Percentiles rank a stretch among this genome's conserved stretches.
phyloP scores from a whole-genome alignment of 768 basidiomycete species.

The Botryobasidium botryosum region DNA sequence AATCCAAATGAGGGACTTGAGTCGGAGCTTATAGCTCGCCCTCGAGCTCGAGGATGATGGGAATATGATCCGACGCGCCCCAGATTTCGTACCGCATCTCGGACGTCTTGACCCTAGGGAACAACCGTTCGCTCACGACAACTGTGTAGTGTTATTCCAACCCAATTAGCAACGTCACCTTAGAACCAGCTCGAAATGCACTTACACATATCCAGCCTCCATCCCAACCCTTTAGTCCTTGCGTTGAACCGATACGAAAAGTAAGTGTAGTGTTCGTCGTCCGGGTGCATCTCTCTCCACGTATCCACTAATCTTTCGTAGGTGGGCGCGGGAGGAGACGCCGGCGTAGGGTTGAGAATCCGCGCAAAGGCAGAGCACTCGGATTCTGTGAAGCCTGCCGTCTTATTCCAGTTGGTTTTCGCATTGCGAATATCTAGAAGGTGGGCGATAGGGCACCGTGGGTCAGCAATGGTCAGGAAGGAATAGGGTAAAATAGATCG shows the following conservation, averaged over 20 bases:
- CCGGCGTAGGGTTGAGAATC: slow-evolving; percentile 34
- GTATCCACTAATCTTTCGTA: slow-evolving; percentile 33
- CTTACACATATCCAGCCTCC: slow-evolving; percentile 75
- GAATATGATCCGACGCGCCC: slow-evolving; percentile 77
- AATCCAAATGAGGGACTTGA: too few relatives aligned
- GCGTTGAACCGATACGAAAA: slow-evolving; percentile 74
- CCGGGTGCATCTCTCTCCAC: slow-evolving; percentile 59
- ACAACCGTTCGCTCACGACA: slow-evolving; percentile 54
- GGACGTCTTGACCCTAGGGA: slow-evolving; percentile 52
- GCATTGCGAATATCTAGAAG: slow-evolving; percentile 46
- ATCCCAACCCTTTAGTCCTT: slow-evolving; percentile 63
- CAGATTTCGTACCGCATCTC: slow-evolving; percentile 76
- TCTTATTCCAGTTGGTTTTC: slow-evolving; percentile 73
- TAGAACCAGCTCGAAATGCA: slow-evolving; percentile 1
- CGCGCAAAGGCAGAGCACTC: slow-evolving; percentile 62
- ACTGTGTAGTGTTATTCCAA: slow-evolving; percentile 26
- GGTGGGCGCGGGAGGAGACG: slow-evolving; percentile 19
- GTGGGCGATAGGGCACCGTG: slow-evolving; percentile 6
- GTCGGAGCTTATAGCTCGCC: slow-evolving; percentile 27
- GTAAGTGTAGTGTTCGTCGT: slow-evolving; percentile 62
- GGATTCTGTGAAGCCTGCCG: slow-evolving; percentile 65
- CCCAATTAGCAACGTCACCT: neutral
- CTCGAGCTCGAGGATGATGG: slow-evolving; percentile 59
- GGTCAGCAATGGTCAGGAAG: neutral
- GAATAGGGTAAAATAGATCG: neutral